phyloP scores from a whole-genome alignment of 352 stramenopile species.

The Pythium insidiosum region DNA sequence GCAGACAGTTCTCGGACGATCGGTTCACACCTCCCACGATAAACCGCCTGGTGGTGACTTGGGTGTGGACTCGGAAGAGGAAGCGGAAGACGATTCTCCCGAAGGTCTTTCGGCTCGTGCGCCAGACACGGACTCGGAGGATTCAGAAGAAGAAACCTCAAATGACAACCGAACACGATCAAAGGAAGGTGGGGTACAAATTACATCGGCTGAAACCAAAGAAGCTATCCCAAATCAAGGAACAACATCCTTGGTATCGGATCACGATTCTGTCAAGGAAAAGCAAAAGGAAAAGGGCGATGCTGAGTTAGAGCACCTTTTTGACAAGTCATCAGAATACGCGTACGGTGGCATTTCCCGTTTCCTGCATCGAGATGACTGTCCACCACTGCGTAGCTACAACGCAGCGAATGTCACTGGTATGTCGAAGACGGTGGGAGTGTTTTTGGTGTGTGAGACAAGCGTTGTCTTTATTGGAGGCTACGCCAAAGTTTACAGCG shows the following conservation, averaged over 20 bases:
- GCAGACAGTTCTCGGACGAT: slow-evolving; percentile 13
- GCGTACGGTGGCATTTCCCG: slow-evolving; percentile 48
- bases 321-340: slow-evolving; percentile 44
- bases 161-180: neutral
- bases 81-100: too few relatives aligned
- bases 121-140: slow-evolving; percentile 9
- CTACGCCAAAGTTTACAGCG: slow-evolving; percentile 40
- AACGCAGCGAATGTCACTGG: slow-evolving; percentile 48
- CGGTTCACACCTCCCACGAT: too few relatives aligned
- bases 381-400: slow-evolving; percentile 46
- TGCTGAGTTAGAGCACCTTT: slow-evolving; percentile 16
- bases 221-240: neutral
- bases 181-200: neutral
- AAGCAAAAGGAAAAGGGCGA: too few relatives aligned
- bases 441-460: slow-evolving; percentile 43
- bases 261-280: too few relatives aligned
- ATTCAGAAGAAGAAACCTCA: slow-evolving; percentile 6
- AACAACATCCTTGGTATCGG: too few relatives aligned
- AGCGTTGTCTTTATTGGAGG: slow-evolving; percentile 66
- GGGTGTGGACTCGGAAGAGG: too few relatives aligned
- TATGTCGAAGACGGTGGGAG: slow-evolving; percentile 45
- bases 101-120: too few relatives aligned
- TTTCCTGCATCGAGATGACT: slow-evolving; percentile 57
- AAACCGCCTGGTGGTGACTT: too few relatives aligned
- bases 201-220: neutral